These are phyloP conservation scores for Malus asiatica DNA, from an alignment of 306 rosid genomes.

Conservation along the genomic window DNA sequence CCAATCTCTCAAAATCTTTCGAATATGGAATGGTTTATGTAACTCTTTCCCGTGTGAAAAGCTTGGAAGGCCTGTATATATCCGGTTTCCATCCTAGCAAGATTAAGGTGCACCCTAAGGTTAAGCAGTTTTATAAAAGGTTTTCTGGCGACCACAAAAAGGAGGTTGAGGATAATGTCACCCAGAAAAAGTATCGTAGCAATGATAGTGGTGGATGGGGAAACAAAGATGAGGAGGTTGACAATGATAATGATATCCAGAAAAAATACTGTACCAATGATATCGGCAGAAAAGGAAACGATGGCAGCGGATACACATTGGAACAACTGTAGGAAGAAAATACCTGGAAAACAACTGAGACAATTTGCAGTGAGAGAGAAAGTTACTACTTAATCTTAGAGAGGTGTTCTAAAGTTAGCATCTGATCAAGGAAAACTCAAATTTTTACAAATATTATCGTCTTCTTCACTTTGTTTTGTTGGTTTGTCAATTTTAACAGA, in stretches of 20 bases:
- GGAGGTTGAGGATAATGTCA: conserved; percentile 6
- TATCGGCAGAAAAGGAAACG: neutral
- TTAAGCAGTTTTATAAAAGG: conserved; percentile 24
- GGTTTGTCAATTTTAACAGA: no score
- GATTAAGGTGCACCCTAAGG: conserved; percentile 41
- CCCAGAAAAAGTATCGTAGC: neutral
- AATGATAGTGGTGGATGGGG: neutral
- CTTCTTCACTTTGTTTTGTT: neutral
- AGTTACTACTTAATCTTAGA: neutral
- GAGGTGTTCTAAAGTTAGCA: neutral
- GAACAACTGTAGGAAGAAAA: neutral
- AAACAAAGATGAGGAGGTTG: neutral
- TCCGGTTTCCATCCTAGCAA: conserved; percentile 28
- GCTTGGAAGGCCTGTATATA: conserved; percentile 39
- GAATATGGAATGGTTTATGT: conserved; percentile 52
- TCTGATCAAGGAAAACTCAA: neutral
- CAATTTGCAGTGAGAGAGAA: neutral
- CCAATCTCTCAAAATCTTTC: conserved; percentile 38
- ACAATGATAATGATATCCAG: neutral
- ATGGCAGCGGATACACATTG: neutral
- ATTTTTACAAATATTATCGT: neutral
- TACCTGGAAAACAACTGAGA: neutral
- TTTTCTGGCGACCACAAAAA: conserved; percentile 6
- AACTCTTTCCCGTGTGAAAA: conserved; percentile 39
- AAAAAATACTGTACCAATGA: neutral